Conservation (phyloP, 2,329 filamentous ascomycete genomes). For the Penicillium capsulatum region DNA sequence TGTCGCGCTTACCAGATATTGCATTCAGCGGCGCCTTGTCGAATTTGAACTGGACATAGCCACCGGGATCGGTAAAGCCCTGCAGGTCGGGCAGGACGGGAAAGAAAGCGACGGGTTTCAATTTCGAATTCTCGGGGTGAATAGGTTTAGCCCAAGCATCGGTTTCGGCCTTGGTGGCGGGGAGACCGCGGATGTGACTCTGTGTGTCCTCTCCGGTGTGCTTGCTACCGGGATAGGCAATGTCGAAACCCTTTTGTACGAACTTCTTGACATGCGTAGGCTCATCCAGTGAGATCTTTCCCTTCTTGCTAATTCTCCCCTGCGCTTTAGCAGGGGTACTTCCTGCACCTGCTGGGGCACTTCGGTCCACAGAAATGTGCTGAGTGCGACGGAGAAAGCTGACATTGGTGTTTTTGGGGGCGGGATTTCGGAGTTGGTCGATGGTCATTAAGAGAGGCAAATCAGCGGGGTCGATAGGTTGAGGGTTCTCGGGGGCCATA, state of each 20-base stretch:
- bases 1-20: conserved; percentile 50
- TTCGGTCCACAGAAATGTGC: conserved; percentile 62
- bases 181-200: conserved; percentile 51
- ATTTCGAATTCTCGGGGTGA: conserved; percentile 55
- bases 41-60: conserved; percentile 60
- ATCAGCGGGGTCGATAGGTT: conserved; percentile 76
- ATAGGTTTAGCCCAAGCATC: conserved; percentile 58
- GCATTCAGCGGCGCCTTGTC: conserved; percentile 54
- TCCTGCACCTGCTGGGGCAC: conserved; percentile 32
- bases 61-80: conserved; percentile 55
- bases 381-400: conserved; percentile 95
- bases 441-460: conserved; percentile 77
- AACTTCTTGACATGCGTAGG: conserved; percentile 58
- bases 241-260: conserved; percentile 61
- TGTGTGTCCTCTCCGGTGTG: conserved; percentile 55
- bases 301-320: conserved; percentile 27
- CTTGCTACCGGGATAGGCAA: conserved; percentile 59
- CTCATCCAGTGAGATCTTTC: conserved; percentile 49
- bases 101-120: conserved; percentile 57
- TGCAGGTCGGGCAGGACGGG: conserved; percentile 59
- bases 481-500: conserved; percentile 67
- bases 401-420: conserved; percentile 69
- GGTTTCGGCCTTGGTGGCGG: conserved; percentile 51
- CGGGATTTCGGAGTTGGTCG: conserved; percentile 78
- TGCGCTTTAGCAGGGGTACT: conserved; percentile 25